These are phyloP conservation scores for Colletotrichum gloeosporioides DNA, from an alignment of 2,329 filamentous ascomycete genomes.

Conservation along the genomic window DNA sequence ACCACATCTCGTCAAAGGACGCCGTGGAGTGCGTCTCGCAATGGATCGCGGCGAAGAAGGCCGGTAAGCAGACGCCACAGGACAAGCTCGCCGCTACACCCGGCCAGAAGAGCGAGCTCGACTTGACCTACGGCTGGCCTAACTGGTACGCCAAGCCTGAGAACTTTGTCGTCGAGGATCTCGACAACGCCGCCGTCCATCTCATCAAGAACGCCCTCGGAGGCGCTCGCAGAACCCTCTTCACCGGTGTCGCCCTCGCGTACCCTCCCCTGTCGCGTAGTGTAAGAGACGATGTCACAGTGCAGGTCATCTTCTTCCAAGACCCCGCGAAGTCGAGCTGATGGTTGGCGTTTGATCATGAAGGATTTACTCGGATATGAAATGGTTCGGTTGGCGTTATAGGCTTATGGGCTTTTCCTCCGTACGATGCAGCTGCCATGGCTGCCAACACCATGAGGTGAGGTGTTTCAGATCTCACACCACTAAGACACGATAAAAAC, in stretches of 20 bases:
- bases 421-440: neutral
- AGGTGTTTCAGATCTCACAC: neutral
- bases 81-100: conserved; percentile 2
- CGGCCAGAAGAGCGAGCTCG: neutral
- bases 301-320: conserved; percentile 75
- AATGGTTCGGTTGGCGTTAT: neutral
- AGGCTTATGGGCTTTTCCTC: neutral
- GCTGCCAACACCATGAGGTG: neutral
- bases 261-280: conserved; percentile 71
- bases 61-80: neutral
- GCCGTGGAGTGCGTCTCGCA: conserved; percentile 61
- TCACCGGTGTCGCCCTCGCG: conserved; percentile 73
- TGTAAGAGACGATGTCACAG: conserved; percentile 77
- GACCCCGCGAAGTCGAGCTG: neutral
- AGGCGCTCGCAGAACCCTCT: conserved; percentile 74
- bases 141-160: conserved; percentile 35
- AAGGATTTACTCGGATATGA: neutral
- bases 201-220: conserved; percentile 82
- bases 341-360: neutral
- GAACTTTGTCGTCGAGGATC: conserved; percentile 76
- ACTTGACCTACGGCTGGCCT: conserved; percentile 26
- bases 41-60: conserved; percentile 47
- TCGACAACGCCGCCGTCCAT: conserved; percentile 76
- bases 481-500: neutral
- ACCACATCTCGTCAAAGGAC: conserved; percentile 60